Conservation (phyloP, 1,139 yeast species). For the Sugiyamaella xylanicola region DNA sequence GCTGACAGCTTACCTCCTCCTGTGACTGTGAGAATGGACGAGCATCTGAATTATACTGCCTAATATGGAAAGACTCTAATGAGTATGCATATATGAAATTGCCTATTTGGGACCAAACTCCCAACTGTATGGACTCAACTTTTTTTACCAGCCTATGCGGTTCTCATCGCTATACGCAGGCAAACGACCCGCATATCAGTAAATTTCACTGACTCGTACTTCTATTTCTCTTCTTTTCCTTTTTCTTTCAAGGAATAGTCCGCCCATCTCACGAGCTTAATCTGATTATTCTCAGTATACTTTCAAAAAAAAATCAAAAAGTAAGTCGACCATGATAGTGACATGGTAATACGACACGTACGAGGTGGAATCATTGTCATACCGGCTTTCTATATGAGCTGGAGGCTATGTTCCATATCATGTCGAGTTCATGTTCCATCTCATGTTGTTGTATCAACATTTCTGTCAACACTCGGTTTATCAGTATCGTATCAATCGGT, state of each 20-base stretch:
- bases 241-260: conserved; percentile 56
- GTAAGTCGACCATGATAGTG: conserved; percentile 27
- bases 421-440: too few relatives aligned
- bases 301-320: conserved; percentile 24
- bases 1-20: too few relatives aligned
- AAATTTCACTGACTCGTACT: conserved; percentile 9
- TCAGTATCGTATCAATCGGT: too few relatives aligned
- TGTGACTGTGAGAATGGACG: neutral
- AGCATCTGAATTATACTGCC: neutral
- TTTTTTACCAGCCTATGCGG: neutral
- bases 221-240: conserved; percentile 11
- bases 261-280: conserved; percentile 55
- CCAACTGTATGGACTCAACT: conserved; percentile 13
- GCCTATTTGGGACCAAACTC: conserved; percentile 8
- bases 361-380: too few relatives aligned
- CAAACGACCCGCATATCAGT: neutral
- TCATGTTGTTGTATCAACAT: too few relatives aligned
- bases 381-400: too few relatives aligned
- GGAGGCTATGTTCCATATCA: too few relatives aligned
- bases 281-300: conserved; percentile 53
- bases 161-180: neutral
- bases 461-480: too few relatives aligned
- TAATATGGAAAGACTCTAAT: neutral
- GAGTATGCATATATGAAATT: too few relatives aligned
- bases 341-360: too few relatives aligned